phyloP scores from a whole-genome alignment of 164 flowering plant genomes.

The Dillenia turbinata region DNA sequence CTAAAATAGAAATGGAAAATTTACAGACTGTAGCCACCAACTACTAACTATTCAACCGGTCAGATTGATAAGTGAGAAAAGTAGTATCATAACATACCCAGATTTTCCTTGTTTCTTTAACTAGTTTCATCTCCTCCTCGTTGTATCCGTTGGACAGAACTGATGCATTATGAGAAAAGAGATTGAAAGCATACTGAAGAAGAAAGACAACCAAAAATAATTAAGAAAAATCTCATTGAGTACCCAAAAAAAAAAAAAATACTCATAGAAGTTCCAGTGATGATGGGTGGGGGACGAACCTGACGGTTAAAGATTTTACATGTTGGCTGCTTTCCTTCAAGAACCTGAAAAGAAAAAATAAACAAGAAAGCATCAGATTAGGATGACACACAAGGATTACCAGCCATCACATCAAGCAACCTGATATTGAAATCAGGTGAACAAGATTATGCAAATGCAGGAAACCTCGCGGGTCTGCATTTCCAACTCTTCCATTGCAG shows the following conservation, averaged over 20 bases:
- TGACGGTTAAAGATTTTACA: conserved; percentile 86
- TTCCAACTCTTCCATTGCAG: conserved; percentile 98
- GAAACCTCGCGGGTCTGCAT: conserved; percentile 94
- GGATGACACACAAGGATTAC: no score
- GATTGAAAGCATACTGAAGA: conserved; percentile 95
- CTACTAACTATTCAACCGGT: neutral
- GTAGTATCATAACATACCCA: conserved; percentile 56
- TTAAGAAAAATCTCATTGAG: neutral
- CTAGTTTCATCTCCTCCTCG: conserved; percentile 98
- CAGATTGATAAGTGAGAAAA: neutral
- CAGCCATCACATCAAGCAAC: no score
- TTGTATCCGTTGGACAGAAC: conserved; percentile 87
- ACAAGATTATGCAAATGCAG: neutral
- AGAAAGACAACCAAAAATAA: neutral
- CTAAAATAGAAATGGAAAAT: neutral
- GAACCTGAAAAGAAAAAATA: conserved; percentile 41
- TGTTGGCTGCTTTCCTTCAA: conserved; percentile 91
- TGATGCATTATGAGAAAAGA: conserved; percentile 96
- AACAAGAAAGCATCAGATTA: neutral
- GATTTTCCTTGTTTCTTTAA: conserved; percentile 94
- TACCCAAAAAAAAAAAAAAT: neutral
- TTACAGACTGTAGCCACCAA: no score
- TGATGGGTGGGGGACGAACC: conserved; percentile 31
- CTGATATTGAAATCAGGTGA: no score
- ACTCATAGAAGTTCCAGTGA: neutral